Evolutionary conservation across 331 rosid genomes (phyloP), one percentile per base, ranked within the genome.

Genomic region (Spiraea crenata): DNA sequence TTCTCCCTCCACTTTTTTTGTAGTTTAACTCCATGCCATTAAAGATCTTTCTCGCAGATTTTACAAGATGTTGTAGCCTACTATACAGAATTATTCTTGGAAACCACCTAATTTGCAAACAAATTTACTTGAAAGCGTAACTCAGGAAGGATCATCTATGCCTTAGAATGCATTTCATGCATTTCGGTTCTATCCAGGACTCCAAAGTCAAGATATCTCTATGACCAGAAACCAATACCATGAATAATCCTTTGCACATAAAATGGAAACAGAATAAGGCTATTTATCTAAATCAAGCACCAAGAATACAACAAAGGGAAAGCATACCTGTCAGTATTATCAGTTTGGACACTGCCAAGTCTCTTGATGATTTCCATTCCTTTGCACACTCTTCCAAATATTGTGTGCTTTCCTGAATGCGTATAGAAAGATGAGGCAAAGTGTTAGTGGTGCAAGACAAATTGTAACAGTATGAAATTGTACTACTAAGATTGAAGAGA

Each of bases 301-400:
- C 52, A 60, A 17, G 44, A 65, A 19, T 14, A 70, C 49, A 56
- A 45, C 47, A 56, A 19, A 59, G 47, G 61, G 70, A 68, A 69
- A 20, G 73, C 77, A 73, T 81, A 91, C 99, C 99, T 87, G 69
- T 95, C 99, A 75, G 59, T 95, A 83, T 85, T 95, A 79, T 95
- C 99, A 54, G 99, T 95, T 79, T 91, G 99, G 75, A 95, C 88
- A 56, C 98, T 95, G 73, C 97, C 96, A 71, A 95, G 99, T 79
- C 96, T 86, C 83, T 91, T 95, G 86, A 95, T 86, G 61, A 91
- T 85, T 81, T 95, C 98, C 99, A 95, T 95, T 70, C 99, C 99
- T 52, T 19, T 58, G 66, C 93, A 82, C 20, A 91, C 90, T 82
- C 99, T 85, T 77, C 98, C 99, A 71, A 95, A 95, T 78, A 95